Evolutionary conservation across 345 rosid genomes (phyloP), one percentile per base, ranked within the genome.

Genomic region (Garcia nutans): DNA sequence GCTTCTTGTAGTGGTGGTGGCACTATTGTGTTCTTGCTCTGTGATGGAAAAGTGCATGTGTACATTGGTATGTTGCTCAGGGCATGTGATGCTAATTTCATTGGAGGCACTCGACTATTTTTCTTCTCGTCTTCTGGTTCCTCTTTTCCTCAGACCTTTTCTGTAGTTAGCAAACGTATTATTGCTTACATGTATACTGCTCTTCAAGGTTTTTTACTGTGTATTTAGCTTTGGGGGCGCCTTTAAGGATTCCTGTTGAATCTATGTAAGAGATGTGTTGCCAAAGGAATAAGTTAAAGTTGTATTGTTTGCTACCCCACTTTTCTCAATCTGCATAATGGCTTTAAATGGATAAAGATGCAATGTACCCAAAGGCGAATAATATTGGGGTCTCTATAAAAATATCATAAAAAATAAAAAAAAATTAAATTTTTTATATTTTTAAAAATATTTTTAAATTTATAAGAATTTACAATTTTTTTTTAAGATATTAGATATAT

Each of bases 21-120:
- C 71, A 76, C 26, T 74, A 8, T 10, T 74, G 65, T 76, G 71
- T 71, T 69, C 70, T 58, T 41, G 76, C 78, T 50, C 78, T 70
- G 76, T 69, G 66, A 23, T 73, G 44, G 17, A 33, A 24, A 56
- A 61, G 75, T 67, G 44, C 20, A 33, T 77, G 37, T 77, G 78
- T 81, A 77, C 37, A 74, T 71, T 67, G 65, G 37, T 33, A 28
- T n/a, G n/a, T 26, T 47, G 68, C 28, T 73, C 58, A 33, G 66
- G 64, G 78, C 77, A 61, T 65, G 26, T 56, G 41, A 66, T 70
- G 73, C 79, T 54, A 47, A 42, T 26, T 8, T 17, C 49, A 42
- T 45, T 11, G 62, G 45, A 80, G 45, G 22, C 28, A 79, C 65
- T 77, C 31, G 37, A 23, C 67, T 64, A 63, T 22, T 52, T 8